phyloP scores from a whole-genome alignment of 805 yeast genomes.

The Pichia deserticola region DNA sequence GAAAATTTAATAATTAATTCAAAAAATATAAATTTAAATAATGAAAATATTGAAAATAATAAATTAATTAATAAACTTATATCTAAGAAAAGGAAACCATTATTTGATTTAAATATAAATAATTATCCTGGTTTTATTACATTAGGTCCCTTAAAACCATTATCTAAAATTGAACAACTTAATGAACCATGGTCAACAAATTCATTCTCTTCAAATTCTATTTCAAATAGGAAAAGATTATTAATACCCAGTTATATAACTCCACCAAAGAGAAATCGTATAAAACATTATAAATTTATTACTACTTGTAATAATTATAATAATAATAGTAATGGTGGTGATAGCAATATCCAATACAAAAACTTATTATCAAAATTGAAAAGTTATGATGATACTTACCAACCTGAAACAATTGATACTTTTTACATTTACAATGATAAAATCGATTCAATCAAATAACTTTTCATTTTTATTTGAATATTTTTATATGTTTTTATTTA shows the following conservation, averaged over 20 bases:
- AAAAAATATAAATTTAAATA: background rate
- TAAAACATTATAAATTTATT: constrained; percentile 4
- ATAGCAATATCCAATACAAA: background rate
- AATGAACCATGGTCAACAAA: constrained; percentile 10
- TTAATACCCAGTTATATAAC: constrained; percentile 9
- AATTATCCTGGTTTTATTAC: constrained; percentile 6
- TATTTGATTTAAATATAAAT: constrained; percentile 6
- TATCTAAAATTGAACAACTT: constrained; percentile 1
- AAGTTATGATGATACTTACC: background rate
- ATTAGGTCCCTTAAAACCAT: background rate
- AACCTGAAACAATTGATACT: background rate
- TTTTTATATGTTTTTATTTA: no score
- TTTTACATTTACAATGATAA: constrained; percentile 3
- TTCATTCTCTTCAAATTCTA: background rate
- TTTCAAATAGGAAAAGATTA: background rate
- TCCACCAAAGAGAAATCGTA: constrained; percentile 9
- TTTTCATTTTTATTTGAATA: background rate
- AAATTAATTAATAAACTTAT: no score
- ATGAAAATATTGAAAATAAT: background rate
- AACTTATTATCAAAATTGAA: background rate
- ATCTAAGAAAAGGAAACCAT: background rate
- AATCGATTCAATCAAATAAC: background rate
- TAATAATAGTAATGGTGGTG: no score
- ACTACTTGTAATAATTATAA: background rate
- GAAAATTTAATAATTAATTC: no score